Conservation (phyloP, 2,329 filamentous ascomycete genomes). For the Hymenotorrendiella dingleyae region DNA sequence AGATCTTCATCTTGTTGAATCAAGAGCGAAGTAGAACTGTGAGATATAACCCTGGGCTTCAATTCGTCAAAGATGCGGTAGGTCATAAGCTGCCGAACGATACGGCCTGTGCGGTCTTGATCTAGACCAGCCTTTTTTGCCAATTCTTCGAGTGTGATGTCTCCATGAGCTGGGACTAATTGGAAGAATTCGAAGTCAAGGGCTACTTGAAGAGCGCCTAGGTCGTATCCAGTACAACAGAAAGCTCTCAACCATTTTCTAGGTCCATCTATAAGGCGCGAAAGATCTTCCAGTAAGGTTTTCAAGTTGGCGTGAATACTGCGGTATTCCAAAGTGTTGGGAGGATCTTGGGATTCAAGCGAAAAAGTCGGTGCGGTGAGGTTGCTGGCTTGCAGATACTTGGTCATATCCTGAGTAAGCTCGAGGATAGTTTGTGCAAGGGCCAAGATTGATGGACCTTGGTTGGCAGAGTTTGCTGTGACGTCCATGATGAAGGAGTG, state of each 20-base stretch:
- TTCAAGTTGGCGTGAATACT: neutral
- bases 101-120: conserved; percentile 16
- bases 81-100: conserved; percentile 23
- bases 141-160: conserved; percentile 11
- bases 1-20: conserved; percentile 15
- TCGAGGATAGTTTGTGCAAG: neutral
- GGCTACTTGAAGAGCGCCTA: conserved; percentile 20
- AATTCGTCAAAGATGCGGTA: conserved; percentile 22
- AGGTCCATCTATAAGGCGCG: neutral
- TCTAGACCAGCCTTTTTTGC: conserved; percentile 22
- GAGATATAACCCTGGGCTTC: neutral
- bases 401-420: neutral
- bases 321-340: neutral
- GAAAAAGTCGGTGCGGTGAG: neutral
- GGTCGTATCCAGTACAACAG: conserved; percentile 6
- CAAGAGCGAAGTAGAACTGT: conserved; percentile 4
- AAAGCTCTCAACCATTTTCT: neutral
- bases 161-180: conserved; percentile 10
- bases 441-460: neutral
- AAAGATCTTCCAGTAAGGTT: neutral
- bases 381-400: neutral
- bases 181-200: conserved; percentile 16
- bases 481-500: too few relatives aligned
- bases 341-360: neutral
- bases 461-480: too few relatives aligned